Evolutionary conservation across 1,284 basidiomycete species (phyloP).

Genomic region (Gymnopus androsaceus): DNA sequence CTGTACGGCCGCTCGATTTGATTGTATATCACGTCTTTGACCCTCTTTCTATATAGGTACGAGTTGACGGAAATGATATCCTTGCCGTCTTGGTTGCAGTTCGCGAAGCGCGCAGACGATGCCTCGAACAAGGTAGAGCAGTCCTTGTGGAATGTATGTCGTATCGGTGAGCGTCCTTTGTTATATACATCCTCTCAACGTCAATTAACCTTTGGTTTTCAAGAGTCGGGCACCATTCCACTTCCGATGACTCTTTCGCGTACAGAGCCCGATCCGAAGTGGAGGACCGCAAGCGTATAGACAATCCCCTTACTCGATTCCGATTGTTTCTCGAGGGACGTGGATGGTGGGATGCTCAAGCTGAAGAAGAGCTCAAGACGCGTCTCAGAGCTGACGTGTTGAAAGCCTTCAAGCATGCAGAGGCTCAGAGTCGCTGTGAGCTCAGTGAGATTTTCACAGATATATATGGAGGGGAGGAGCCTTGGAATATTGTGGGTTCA

Average conservation of each 20-base stretch:
- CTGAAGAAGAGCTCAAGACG: constrained; percentile 76
- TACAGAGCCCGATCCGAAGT: constrained; percentile 87
- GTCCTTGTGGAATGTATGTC: constrained; percentile 93
- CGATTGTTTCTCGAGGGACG: constrained; percentile 78
- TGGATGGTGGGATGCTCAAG: constrained; percentile 84
- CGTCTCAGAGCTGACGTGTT: constrained; percentile 75
- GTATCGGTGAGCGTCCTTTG: constrained; percentile 76
- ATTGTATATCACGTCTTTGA: not conserved
- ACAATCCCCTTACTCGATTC: constrained; percentile 88
- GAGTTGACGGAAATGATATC: constrained; percentile 91
- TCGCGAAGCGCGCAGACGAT: constrained; percentile 75
- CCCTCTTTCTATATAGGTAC: not conserved
- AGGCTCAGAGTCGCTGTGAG: constrained; percentile 69
- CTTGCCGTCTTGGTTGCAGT: constrained; percentile 86
- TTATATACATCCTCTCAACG: constrained; percentile 3
- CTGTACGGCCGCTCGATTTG: constrained; percentile 52
- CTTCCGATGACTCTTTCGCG: constrained; percentile 91
- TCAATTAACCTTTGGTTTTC: constrained; percentile 15
- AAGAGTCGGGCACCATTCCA: constrained; percentile 92
- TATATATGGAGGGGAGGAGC: constrained; percentile 83
- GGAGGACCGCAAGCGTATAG: constrained; percentile 82
- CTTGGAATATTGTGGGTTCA: constrained; percentile 78
- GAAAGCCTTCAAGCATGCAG: constrained; percentile 77
- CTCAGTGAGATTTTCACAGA: constrained; percentile 85
- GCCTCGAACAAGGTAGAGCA: constrained; percentile 78